These are phyloP conservation scores for Lablab purpureus DNA, from an alignment of 306 rosid genomes.

Conservation along the genomic window DNA sequence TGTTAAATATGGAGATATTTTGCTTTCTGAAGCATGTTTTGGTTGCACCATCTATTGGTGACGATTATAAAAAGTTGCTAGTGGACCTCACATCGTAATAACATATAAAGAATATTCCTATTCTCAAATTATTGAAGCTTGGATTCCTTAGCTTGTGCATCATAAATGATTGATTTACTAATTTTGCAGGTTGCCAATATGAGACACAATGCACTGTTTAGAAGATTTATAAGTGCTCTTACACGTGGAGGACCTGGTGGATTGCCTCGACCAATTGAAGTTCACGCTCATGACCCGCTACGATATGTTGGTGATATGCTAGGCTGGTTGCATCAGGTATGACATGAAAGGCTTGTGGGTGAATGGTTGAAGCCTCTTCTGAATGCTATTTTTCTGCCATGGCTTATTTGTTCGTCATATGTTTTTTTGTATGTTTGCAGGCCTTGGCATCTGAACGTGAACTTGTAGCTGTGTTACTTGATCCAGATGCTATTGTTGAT, in stretches of 20 bases:
- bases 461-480: slow-evolving; percentile 78
- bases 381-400: slow-evolving; percentile 27
- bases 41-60: slow-evolving; percentile 40
- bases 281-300: slow-evolving; percentile 97
- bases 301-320: slow-evolving; percentile 98
- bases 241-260: slow-evolving; percentile 99
- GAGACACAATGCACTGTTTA: slow-evolving; percentile 95
- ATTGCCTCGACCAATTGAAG: slow-evolving; percentile 99
- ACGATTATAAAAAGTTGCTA: slow-evolving; percentile 19
- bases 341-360: slow-evolving; percentile 41
- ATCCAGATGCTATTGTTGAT: slow-evolving; percentile 81
- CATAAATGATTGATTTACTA: slow-evolving; percentile 23
- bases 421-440: slow-evolving; percentile 52
- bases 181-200: slow-evolving; percentile 87
- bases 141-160: slow-evolving; percentile 22
- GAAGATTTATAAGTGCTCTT: slow-evolving; percentile 97
- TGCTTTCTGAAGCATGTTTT: slow-evolving; percentile 25
- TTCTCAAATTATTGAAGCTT: slow-evolving; percentile 44
- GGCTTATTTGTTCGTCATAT: slow-evolving; percentile 30
- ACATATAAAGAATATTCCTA: slow-evolving; percentile 31
- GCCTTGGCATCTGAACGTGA: slow-evolving; percentile 99
- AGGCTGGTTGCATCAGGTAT: slow-evolving; percentile 96
- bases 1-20: slow-evolving; percentile 27
- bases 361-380: slow-evolving; percentile 43
- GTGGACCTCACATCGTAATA: slow-evolving; percentile 13